Base-by-base conservation (phyloP, 768 basidiomycete species). In the Pleurotus sapidus region DNA sequence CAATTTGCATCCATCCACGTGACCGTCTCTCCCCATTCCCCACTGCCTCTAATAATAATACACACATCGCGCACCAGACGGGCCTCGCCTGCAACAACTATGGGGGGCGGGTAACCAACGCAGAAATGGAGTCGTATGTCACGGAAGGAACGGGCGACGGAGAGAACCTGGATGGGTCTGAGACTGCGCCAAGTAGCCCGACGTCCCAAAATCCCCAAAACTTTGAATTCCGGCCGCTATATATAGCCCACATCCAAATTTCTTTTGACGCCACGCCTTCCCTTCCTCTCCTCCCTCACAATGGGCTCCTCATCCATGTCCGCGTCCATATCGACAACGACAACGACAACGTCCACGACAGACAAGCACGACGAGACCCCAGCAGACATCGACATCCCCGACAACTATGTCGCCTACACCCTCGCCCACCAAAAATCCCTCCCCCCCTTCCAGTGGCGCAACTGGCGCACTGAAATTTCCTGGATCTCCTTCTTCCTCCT, bases 341-440 rank as follows among this genome's bases (percentile, higher is more conserved):
- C 38, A 18, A 7, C 24, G 8, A 17, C 49, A 8, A 27, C 18
- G 12, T n/a, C 48, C 48, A 15, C 48, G 24, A 14, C 17, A 15
- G 15, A 4, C 27, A 0, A 20, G 20, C 25, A 48, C 25, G 59
- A 61, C 4, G 46, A 55, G 42, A 9, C n/a, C 11, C 51, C 51
- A 7, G 51, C 54, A 60, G 85, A 86, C 68, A 68, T 80, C 64
- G 78, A 83, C 66, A 85, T 91, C 59, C 88, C 89, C n/a, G 90
- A 91, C 72, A 91, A 93, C 77, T 93, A 92, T 65, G 91, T 93
- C 67, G 75, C 85, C 20, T 80, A 88, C 70, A 90, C 86, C 4
- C 79, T 93, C 65, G 83, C 81, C 63, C 84, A 82, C 38, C 77
- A 82, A 58, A 88, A 88, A 66, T 65, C 85, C 2, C 77, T 88